phyloP scores from a whole-genome alignment of 768 basidiomycete species.

The Amanita exitialis region DNA sequence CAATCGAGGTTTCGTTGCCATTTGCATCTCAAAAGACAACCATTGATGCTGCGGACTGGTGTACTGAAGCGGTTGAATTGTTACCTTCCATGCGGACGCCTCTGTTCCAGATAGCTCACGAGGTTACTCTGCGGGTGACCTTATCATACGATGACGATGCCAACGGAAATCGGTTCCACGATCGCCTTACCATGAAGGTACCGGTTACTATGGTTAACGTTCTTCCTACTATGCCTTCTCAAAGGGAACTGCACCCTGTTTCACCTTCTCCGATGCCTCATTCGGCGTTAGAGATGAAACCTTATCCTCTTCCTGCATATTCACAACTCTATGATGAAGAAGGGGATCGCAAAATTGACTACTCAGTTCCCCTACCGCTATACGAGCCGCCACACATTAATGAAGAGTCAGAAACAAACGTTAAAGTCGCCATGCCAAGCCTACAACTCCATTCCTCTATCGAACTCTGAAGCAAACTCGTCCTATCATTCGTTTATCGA shows the following conservation, averaged over 20 bases:
- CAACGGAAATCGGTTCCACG: constrained; percentile 15
- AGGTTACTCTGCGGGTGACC: constrained; percentile 39
- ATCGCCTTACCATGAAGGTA: constrained; percentile 32
- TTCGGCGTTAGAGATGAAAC: background rate
- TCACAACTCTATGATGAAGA: constrained; percentile 69
- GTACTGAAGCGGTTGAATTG: constrained; percentile 27
- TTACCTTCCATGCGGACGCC: constrained; percentile 43
- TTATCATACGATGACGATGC: constrained; percentile 42
- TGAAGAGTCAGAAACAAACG: background rate
- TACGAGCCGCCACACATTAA: constrained; percentile 34
- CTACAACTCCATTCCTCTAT: background rate
- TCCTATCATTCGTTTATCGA: background rate
- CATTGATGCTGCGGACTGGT: constrained; percentile 18
- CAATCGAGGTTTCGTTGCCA: constrained; percentile 45
- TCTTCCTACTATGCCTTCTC: constrained; percentile 21
- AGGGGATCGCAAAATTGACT: constrained; percentile 65
- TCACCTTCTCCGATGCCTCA: background rate
- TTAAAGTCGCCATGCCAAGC: background rate
- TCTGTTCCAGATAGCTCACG: constrained; percentile 46
- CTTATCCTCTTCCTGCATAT: constrained; percentile 52
- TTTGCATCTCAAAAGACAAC: constrained; percentile 22
- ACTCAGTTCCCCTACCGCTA: constrained; percentile 49
- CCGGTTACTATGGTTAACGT: constrained; percentile 41
- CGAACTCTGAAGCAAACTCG: background rate
- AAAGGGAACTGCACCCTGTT: constrained; percentile 7